Conservation (phyloP, 2,329 filamentous ascomycete species). For the Neonectria magnoliae region DNA sequence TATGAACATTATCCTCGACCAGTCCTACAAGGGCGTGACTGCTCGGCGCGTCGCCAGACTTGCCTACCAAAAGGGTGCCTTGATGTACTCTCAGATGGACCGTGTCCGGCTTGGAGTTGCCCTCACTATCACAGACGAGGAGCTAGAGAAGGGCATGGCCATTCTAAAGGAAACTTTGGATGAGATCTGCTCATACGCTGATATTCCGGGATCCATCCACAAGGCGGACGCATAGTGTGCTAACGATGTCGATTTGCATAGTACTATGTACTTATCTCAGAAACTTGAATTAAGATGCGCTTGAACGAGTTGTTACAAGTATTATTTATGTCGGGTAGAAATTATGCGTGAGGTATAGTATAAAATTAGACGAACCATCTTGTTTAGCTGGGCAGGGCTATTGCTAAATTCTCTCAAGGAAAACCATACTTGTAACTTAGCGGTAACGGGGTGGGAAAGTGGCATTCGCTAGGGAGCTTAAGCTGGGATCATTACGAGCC, state of each 20-base stretch:
- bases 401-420: too few relatives aligned
- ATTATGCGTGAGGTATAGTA: too few relatives aligned
- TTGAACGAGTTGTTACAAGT: too few relatives aligned
- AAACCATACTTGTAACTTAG: too few relatives aligned
- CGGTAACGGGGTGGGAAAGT: too few relatives aligned
- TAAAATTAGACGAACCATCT: too few relatives aligned
- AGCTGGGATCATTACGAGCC: too few relatives aligned
- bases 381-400: too few relatives aligned
- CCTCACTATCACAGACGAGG: constrained; percentile 29
- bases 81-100: constrained; percentile 18
- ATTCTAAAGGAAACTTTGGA: constrained; percentile 19
- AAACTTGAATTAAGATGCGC: too few relatives aligned
- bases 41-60: constrained; percentile 23
- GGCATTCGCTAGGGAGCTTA: too few relatives aligned
- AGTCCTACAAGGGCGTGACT: constrained; percentile 17
- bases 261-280: not conserved
- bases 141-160: constrained; percentile 23
- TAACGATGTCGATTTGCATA: not conserved
- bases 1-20: constrained; percentile 22
- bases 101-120: constrained; percentile 22
- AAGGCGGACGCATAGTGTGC: constrained; percentile 7
- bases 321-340: too few relatives aligned
- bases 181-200: constrained; percentile 22
- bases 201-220: constrained; percentile 27
- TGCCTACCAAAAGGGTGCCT: constrained; percentile 21